Evolutionary conservation across 2,329 filamentous ascomycete species (phyloP), one percentile per base, ranked within the genome.

Genomic region (Diatrype stigma): DNA sequence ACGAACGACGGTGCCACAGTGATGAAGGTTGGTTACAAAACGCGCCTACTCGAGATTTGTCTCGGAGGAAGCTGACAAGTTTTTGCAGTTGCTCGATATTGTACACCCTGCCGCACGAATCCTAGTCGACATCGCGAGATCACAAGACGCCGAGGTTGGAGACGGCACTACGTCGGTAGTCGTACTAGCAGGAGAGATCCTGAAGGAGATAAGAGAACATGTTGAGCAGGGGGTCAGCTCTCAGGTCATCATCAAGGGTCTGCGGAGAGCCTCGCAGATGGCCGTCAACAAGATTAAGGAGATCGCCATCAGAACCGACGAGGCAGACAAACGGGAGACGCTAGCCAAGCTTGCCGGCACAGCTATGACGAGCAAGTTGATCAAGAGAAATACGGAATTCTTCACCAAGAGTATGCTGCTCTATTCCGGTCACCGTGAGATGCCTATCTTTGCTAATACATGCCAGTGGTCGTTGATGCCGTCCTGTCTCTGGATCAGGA

Each of bases 281-380:
- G 93, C 94, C 17, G 90, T 97, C 70, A 97, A 97, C 80, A 97
- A 96, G 80, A 87, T 99, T 71, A 96, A 95, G 81, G 94, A 99
- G 76, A 96, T 99, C 70, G 88, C 92, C 45, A 84, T 97, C 60
- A 85, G 85, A 73, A 92, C 90, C 50, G 82, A 84, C 60, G 90
- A 96, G 69, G 82, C 79, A 53, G 93, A 89, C 73, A 88, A 87
- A 73, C 84, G 89, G 62, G 92, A 96, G 63, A 97, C 92, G 40
- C 80, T 99, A 54, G 75, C 79, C 69, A 96, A 96, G 74, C 79
- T 99, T 62, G 94, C 94, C 28, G 90, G 83, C 34, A 99, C 94
- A 26, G 94, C 94, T 62, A 99, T 99, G 94, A 97, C 92, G 72
- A 96, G 92, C 82, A 99, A 99, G 80, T 79, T 99, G 63, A 97